Percentiles rank a stretch among this genome's conserved stretches.
These are phyloP conservation scores for Westerdykella ornata DNA, from an alignment of 2,329 filamentous ascomycete species.

Conservation along the genomic window DNA sequence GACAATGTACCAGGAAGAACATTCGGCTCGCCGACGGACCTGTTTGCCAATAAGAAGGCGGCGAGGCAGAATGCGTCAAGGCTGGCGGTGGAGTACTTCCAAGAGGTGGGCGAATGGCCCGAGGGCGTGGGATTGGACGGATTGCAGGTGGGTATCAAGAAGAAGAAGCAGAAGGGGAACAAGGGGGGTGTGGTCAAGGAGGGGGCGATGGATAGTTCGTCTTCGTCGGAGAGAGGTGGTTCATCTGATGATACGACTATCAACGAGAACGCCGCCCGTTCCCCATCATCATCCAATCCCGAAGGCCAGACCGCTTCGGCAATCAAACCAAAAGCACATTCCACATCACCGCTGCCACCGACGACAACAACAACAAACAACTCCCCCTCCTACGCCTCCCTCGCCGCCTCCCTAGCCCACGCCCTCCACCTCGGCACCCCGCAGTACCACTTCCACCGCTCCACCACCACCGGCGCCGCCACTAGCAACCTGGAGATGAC, in stretches of 20 bases:
- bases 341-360: background rate
- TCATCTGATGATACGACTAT: background rate
- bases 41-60: conserved; percentile 37
- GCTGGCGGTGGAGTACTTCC: conserved; percentile 39
- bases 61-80: conserved; percentile 39
- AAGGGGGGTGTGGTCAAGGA: background rate
- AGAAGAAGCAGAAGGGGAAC: conserved; percentile 14
- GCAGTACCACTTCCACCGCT: conserved; percentile 13
- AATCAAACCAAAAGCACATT: background rate
- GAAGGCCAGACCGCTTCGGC: too few species aligned
- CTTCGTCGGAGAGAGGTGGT: background rate
- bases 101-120: conserved; percentile 29
- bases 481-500: conserved; percentile 4
- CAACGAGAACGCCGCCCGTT: background rate
- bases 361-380: background rate
- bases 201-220: background rate
- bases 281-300: background rate
- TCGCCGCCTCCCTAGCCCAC: conserved; percentile 15
- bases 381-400: conserved; percentile 9
- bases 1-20: conserved; percentile 10
- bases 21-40: conserved; percentile 32
- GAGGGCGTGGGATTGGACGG: conserved; percentile 12
- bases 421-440: conserved; percentile 19
- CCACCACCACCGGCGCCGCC: background rate
- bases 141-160: conserved; percentile 23